Base-by-base conservation (phyloP, 352 stramenopile species). In the Pythium catenulatum region DNA sequence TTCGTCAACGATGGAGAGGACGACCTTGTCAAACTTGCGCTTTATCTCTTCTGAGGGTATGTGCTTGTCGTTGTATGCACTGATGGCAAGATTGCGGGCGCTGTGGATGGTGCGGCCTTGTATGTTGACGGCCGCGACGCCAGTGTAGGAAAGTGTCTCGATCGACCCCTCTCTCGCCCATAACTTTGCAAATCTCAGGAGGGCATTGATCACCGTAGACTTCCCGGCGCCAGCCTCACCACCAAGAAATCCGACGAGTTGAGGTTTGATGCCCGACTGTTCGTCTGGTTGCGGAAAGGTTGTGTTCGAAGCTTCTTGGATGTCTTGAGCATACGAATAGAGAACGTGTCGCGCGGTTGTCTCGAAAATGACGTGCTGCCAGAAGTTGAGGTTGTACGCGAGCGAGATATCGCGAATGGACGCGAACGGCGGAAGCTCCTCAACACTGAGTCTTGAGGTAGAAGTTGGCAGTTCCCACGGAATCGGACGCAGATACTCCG, bases 341-440 rank as follows among this genome's bases (percentile, higher is more conserved):
- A 75, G 27, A 30, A 75, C 65, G n/a, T 75, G 65, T 30, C 65
- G 8, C 19, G 65, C 65, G 2, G 65, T 41, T 1, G 65, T 75
- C 19, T 75, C 65, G 23, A 75, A 75, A 5, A 45, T 45, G n/a
- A 48, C 58, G 32, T 75, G 65, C 32, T 75, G 65, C 41, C 65
- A 75, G 0, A 45, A 15, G 32, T 75, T 75, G 2, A 75, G 30
- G 19, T 75, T 45, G 30, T 59, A 75, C 25, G 65, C 65, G 7
- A 75, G 65, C 2, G 65, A 75, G 13, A 75, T 30, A 2, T 75
- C 41, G 4, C 41, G 3, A 4, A 75, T 75, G n/a, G 41, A 59
- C 41, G 41, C 27, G 19, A 75, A 75, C 15, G 27, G 41, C 23
- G 65, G 65, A n/a, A 72, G 23, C 27, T n/a, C n/a, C 27, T 21